Base-by-base conservation (phyloP, 2,329 filamentous ascomycete species). In the Ascochyta viciae-villosae region DNA sequence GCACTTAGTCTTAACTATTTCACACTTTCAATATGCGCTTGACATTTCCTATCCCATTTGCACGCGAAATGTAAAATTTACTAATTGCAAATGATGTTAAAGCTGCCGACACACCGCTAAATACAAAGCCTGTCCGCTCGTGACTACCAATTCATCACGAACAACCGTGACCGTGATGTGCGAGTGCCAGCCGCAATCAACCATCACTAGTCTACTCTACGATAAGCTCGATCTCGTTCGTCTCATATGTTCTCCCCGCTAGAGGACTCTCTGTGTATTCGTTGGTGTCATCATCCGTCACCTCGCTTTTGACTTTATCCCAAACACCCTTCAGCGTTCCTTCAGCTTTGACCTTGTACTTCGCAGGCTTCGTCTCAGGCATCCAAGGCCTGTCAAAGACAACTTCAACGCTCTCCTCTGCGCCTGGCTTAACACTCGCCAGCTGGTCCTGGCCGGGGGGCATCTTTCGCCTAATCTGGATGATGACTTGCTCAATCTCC, bases 301-400 rank as follows among this genome's bases (percentile, higher is more conserved):
- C 47, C 7, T 70, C 66, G 15, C 54, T 50, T 4, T 59, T 66
- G 2, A 62, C 50, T 44, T 60, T 68, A 22, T 74, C 67, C 75
- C 75, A 77, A 0, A 74, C 69, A 1, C 70, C 76, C 23, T 67
- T 69, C 61, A 75, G 74, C 2, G 61, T 48, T 0, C 77, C 77
- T 26, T 67, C 65, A 7, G 64, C 70, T 22, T 66, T 62, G 13
- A 78, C 64, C n/a, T 70, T 74, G 59, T 77, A 77, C 49, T 66
- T 68, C 9, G 71, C 71, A 6, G 74, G 74, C 45, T 66, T 72
- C 41, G 63, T 62, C 16, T 70, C 60, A 6, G 75, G 72, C 64
- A 78, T 71, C 70, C 76, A 76, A 0, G 76, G 74, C 54, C 67
- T 70, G 33, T 71, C 62, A 35, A 79, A 71, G 3, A 72, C 64